Evolutionary conservation across 2,329 filamentous ascomycete genomes (phyloP).

Genomic region (Elsinoe necatrix): DNA sequence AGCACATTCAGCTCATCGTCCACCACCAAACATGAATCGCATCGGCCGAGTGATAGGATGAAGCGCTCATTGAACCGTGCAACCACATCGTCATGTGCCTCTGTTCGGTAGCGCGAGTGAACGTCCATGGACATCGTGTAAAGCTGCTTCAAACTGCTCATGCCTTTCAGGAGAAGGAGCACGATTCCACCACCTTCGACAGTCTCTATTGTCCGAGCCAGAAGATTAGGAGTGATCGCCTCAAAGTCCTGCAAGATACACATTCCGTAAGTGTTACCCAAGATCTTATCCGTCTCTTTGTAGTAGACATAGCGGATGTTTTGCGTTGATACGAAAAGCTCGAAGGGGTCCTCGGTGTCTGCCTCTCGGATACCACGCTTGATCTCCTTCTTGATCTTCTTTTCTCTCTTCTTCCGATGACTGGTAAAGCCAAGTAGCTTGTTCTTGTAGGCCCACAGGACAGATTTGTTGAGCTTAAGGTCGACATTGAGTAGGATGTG

Average conservation of each 20-base stretch:
- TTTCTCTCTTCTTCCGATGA: slow-evolving; percentile 95
- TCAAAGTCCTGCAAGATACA: slow-evolving; percentile 98
- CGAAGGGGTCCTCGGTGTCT: slow-evolving; percentile 90
- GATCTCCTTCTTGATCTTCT: slow-evolving; percentile 97
- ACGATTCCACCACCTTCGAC: slow-evolving; percentile 94
- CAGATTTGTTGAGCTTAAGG: slow-evolving; percentile 90
- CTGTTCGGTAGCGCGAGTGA: slow-evolving; percentile 90
- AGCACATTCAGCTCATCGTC: slow-evolving; percentile 97
- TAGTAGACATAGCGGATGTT: slow-evolving; percentile 99
- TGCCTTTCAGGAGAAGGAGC: slow-evolving; percentile 82
- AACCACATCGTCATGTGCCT: slow-evolving; percentile 89
- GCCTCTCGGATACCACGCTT: slow-evolving; percentile 88
- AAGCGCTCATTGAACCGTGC: slow-evolving; percentile 97
- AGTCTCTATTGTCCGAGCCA: slow-evolving; percentile 91
- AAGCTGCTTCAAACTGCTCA: slow-evolving; percentile 93
- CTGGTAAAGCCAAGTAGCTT: slow-evolving; percentile 91
- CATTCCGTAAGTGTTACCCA: slow-evolving; percentile 97
- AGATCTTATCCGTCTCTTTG: slow-evolving; percentile 98
- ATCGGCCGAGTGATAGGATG: slow-evolving; percentile 88
- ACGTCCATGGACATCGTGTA: slow-evolving; percentile 98
- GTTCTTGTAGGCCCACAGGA: slow-evolving; percentile 98
- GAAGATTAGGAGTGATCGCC: slow-evolving; percentile 90
- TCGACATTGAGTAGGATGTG: slow-evolving; percentile 87
- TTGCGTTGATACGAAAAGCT: slow-evolving; percentile 91
- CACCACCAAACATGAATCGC: slow-evolving; percentile 87